A percentile compares a stretch with the other conserved stretches of the same genome.
phyloP scores from a whole-genome alignment of 2,329 filamentous ascomycete species.

The Malbranchea zuffiana region DNA sequence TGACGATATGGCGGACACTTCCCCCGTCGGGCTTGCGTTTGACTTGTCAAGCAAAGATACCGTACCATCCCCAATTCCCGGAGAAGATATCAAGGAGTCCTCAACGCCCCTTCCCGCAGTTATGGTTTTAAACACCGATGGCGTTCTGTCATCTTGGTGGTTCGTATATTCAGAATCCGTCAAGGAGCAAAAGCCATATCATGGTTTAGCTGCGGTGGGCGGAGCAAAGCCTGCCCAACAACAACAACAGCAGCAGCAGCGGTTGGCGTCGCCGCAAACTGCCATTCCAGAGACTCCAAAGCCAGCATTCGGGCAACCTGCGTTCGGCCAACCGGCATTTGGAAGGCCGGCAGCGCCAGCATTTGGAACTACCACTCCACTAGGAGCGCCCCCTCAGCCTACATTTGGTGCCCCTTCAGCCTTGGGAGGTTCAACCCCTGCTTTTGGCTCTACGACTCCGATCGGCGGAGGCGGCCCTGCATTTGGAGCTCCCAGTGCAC shows the following conservation, averaged over 20 bases:
- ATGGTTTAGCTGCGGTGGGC: conserved; percentile 47
- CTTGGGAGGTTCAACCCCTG: conserved; percentile 19
- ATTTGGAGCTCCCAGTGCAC: conserved; percentile 28
- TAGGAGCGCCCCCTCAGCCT: conserved; percentile 8
- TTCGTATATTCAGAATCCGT: conserved; percentile 82
- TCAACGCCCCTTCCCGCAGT: conserved; percentile 70
- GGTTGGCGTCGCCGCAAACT: conserved; percentile 15
- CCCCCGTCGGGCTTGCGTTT: conserved; percentile 64
- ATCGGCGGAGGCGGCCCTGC: conserved; percentile 16
- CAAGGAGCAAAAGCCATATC: conserved; percentile 59
- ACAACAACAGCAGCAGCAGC: conserved; percentile 15
- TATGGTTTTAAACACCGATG: conserved; percentile 79
- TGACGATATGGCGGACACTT: conserved; percentile 56
- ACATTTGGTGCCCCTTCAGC: conserved; percentile 21
- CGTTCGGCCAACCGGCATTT: conserved; percentile 27
- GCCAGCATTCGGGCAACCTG: conserved; percentile 17
- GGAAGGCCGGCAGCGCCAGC: conserved; percentile 22
- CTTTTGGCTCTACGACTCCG: conserved; percentile 28
- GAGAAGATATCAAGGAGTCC: conserved; percentile 69
- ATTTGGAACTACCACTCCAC: conserved; percentile 16
- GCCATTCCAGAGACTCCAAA: conserved; percentile 16
- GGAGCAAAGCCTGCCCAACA: conserved; percentile 24
- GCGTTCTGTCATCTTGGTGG: conserved; percentile 80
- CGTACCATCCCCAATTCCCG: conserved; percentile 64
- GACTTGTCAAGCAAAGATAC: conserved; percentile 77